Conservation (phyloP, 2,329 filamentous ascomycete genomes). For the Stemphylium lycopersici region DNA sequence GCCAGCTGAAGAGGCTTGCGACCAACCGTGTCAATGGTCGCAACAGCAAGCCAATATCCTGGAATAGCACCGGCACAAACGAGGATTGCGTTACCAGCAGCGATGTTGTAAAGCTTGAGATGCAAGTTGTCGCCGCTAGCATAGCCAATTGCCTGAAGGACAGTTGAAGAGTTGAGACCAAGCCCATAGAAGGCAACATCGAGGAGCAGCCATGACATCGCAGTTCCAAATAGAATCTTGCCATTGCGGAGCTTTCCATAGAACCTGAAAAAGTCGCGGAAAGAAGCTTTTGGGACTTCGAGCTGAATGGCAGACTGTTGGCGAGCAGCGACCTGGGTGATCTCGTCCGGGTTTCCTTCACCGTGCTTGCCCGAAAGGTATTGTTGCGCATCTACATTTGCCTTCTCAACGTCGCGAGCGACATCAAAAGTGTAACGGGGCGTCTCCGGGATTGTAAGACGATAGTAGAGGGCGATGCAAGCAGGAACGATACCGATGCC, state of each 20-base stretch:
- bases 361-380: constrained; percentile 70
- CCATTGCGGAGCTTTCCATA: constrained; percentile 75
- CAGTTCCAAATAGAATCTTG: constrained; percentile 76
- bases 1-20: constrained; percentile 50
- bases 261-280: constrained; percentile 72
- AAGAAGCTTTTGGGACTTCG: constrained; percentile 72
- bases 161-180: constrained; percentile 75
- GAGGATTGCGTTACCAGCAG: constrained; percentile 78
- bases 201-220: constrained; percentile 72
- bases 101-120: constrained; percentile 73
- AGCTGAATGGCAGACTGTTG: constrained; percentile 62
- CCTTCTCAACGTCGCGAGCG: constrained; percentile 54
- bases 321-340: constrained; percentile 65
- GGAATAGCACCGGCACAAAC: constrained; percentile 79
- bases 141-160: constrained; percentile 73
- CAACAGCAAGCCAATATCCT: constrained; percentile 70
- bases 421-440: constrained; percentile 53
- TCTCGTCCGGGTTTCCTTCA: constrained; percentile 70
- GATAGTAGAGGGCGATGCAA: constrained; percentile 50
- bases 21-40: constrained; percentile 71
- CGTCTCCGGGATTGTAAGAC: constrained; percentile 52
- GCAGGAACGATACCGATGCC: constrained; percentile 52
- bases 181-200: constrained; percentile 66
- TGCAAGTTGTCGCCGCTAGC: constrained; percentile 69
- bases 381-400: constrained; percentile 72